Base-by-base conservation (phyloP, 225 moss, liverwort and hornwort species). In the Sphagnum tenellum region DNA sequence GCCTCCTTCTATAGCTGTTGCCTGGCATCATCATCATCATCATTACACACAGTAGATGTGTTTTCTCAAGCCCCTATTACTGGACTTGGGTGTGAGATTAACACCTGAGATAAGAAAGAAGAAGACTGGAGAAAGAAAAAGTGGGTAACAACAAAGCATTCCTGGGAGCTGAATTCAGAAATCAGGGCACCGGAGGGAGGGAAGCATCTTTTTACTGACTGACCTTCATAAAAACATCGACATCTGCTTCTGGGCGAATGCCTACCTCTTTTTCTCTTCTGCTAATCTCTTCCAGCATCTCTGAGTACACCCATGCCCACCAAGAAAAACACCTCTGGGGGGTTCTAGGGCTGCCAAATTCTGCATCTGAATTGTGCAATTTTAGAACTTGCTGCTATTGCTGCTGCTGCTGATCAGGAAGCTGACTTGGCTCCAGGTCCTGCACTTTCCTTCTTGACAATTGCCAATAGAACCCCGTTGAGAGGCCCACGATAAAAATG, bases 181-280 rank as follows among this genome's bases (percentile, higher is more conserved):
- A 4, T 47, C 11, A 11, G 45, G 5, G 44, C 6, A 46, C 45
- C 9, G 47, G 45, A 62, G 47, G 45, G 2, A 45, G 5, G 4
- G 9, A 14, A 3, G 9, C 61, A 62, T 46, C 1, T 29, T 29
- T 29, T 29, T 29, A 1, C 29, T 29, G 29, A 48, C 81, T 68
- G 57, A 84, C 84, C 67, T 84, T 84, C 84, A 84, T 84, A 29
- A 73, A 84, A 14, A 71, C 77, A 9, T 84, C 84, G 44, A 84
- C 71, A 58, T 81, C 78, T n/a, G 73, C 57, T 46, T 81, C 81
- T 9, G 81, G 78, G 47, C 75, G 66, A 49, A 84, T 29, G 44
- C 84, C 84, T 5, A 80, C 84, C 63, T 84, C 73, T 54, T 76
- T 84, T 10, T 84, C 84, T 67, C 84, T 71, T 69, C 81, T 80